These are phyloP conservation scores for Rubia tinctorum DNA, from an alignment of 305 asterid genomes.

Conservation along the genomic window DNA sequence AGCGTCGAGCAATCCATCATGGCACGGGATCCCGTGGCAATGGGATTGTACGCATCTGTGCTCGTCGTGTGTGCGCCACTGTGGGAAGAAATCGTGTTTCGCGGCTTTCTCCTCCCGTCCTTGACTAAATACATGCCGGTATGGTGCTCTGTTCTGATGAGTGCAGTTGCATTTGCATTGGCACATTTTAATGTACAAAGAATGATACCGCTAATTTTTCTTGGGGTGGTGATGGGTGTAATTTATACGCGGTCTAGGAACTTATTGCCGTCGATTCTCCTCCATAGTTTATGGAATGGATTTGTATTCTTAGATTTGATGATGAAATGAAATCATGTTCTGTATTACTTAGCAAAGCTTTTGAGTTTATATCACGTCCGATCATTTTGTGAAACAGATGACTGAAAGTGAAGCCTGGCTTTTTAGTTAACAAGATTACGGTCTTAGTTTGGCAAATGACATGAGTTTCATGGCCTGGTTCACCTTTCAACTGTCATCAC, in stretches of 20 bases:
- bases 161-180: constrained; percentile 81
- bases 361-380: background rate
- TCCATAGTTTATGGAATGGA: constrained; percentile 95
- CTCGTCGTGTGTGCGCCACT: constrained; percentile 86
- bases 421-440: no score
- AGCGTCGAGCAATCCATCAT: constrained; percentile 85
- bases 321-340: constrained; percentile 39
- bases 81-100: constrained; percentile 93
- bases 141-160: constrained; percentile 75
- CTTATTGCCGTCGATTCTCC: constrained; percentile 73
- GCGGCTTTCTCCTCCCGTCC: constrained; percentile 92
- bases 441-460: no score
- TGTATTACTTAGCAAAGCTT: background rate
- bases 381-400: background rate
- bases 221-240: constrained; percentile 92
- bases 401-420: background rate
- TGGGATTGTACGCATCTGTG: constrained; percentile 71
- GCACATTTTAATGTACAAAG: constrained; percentile 94
- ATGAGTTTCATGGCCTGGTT: no score
- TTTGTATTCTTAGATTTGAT: constrained; percentile 77
- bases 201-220: constrained; percentile 77
- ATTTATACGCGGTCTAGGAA: constrained; percentile 84
- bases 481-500: no score
- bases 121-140: constrained; percentile 96
- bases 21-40: constrained; percentile 86